Evolutionary conservation across 2,329 filamentous ascomycete genomes (phyloP), one percentile per base, ranked within the genome.

Genomic region (Cladosporium sp.): DNA sequence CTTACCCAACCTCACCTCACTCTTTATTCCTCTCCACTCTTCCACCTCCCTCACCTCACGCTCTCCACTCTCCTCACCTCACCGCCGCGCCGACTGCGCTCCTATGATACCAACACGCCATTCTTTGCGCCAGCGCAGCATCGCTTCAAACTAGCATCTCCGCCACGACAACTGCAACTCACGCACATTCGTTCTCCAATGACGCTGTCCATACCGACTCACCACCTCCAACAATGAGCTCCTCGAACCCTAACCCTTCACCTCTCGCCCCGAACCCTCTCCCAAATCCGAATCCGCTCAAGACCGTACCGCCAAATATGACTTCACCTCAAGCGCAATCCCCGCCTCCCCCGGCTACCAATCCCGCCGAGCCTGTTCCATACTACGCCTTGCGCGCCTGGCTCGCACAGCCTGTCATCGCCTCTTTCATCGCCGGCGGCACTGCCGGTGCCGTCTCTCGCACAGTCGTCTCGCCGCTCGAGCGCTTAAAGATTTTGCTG

Each of bases 401-500:
- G 52, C 53, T 96, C 55, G 85, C 90, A 8, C 86, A 95, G 56
- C 91, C 92, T 3, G 84, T 96, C 33, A 73, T 90, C 29, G 92
- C 93, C 36, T 91, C 93, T 29, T 98, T 98, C 65, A 86, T 94
- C 62, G 93, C 89, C 25, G 93, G 93, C 54, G 93, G 93, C 58
- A 83, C 96, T 18, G 93, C 93, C 13, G 93, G 93, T 52, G 93
- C 93, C 38, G 92, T 98, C n/a, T 97, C 93, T 27, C 83, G 93
- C 65, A 98, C 93, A 19, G 92, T 97, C 41, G 93, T 98, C 4
- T 97, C 92, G 13, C 93, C 93, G 3, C 82, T 98, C 32, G 93
- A 98, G 71, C 83, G 93, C 56, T 78, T 98, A 52, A 97, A 98
- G 75, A 98, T 98, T 60, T 77, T 98, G n/a, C 90, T 96, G 68